These are phyloP conservation scores for Tetrastigma voinierianum DNA, from an alignment of 164 flowering plant genomes.

Conservation along the genomic window DNA sequence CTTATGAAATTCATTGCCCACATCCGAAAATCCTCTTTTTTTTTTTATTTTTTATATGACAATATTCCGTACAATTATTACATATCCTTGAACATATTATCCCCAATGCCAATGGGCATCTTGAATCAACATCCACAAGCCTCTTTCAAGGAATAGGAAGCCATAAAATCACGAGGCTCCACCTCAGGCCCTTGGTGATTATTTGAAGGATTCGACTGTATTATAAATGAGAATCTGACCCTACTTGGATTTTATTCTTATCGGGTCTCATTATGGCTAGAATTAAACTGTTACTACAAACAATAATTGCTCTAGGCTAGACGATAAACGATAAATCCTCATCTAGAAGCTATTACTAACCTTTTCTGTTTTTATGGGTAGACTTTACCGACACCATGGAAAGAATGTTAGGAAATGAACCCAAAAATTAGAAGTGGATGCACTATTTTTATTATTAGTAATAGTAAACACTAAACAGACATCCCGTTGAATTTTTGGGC, in stretches of 20 bases:
- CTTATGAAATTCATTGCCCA: no score
- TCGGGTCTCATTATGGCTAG: background rate
- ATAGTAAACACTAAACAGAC: no score
- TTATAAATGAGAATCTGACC: background rate
- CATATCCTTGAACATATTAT: background rate
- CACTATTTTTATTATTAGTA: no score
- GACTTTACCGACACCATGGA: no score
- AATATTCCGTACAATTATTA: background rate
- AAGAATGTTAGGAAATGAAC: no score
- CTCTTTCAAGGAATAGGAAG: background rate
- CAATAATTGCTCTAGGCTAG: background rate
- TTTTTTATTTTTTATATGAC: background rate
- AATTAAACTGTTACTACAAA: background rate
- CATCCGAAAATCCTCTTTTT: no score
- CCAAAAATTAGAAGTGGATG: no score
- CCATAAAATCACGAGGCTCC: background rate
- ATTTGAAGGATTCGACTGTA: background rate
- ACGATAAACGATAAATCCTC: no score
- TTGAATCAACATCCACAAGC: background rate
- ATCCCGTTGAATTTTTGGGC: no score
- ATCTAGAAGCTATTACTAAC: no score
- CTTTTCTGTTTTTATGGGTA: no score
- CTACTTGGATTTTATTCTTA: background rate
- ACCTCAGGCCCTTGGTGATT: background rate
- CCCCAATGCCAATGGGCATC: background rate